A percentile compares a stretch with the other conserved stretches of the same genome.
These are phyloP conservation scores for Paraphoma chrysanthemicola DNA, from an alignment of 2,329 filamentous ascomycete genomes.

Conservation along the genomic window DNA sequence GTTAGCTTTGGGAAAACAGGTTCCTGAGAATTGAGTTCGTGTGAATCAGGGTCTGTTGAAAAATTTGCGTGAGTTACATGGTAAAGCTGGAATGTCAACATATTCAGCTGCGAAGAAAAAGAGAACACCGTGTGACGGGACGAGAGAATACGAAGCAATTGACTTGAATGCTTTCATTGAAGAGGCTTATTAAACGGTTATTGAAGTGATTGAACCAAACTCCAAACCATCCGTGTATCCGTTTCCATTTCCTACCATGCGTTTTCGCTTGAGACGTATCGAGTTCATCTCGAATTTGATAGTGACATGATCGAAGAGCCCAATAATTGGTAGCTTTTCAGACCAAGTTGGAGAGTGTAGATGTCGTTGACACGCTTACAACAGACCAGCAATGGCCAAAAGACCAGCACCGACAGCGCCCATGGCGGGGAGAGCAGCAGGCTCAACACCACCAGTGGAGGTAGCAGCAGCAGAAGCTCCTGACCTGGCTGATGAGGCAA, in stretches of 20 bases:
- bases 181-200: slow-evolving; percentile 6
- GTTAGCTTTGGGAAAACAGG: not conserved
- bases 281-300: slow-evolving; percentile 13
- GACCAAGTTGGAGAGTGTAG: not conserved
- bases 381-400: slow-evolving; percentile 39
- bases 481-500: slow-evolving; percentile 19
- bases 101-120: not conserved
- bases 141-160: no score
- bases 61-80: not conserved
- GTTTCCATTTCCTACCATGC: slow-evolving; percentile 7
- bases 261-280: slow-evolving; percentile 17
- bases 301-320: slow-evolving; percentile 1
- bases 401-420: slow-evolving; percentile 42
- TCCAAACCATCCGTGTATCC: slow-evolving; percentile 1
- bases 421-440: slow-evolving; percentile 37
- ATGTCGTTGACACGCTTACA: slow-evolving; percentile 28
- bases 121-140: no score
- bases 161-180: not conserved
- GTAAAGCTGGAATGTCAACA: not conserved
- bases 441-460: slow-evolving; percentile 22
- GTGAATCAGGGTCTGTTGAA: not conserved
- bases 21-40: not conserved
- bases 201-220: slow-evolving; percentile 7
- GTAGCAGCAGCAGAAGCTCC: slow-evolving; percentile 13
- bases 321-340: slow-evolving; percentile 1